Evolutionary conservation across 768 basidiomycete species (phyloP), one percentile per base, ranked within the genome.

Genomic region (Amanita brunnescens): DNA sequence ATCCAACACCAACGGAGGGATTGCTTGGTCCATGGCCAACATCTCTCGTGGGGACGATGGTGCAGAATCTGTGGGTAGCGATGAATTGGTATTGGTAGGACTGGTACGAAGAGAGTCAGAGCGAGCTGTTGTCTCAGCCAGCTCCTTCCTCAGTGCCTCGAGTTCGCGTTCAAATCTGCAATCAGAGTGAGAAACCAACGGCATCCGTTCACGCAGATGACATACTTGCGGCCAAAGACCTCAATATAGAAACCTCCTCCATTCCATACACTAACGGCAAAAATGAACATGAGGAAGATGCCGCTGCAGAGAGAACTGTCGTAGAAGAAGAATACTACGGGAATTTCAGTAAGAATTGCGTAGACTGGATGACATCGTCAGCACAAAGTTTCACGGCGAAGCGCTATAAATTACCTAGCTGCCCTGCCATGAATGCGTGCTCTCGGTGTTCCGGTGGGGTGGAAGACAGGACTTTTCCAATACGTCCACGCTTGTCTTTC

Each of bases 211-310:
- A 37, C 6, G 38, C 12, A 43, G 29, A 50, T 8, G 21, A 78
- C 90, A 58, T 56, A 94, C 93, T 96, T 95, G 69, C 93, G 81
- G 24, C 93, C 93, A 62, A 95, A 96, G 16, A 96, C 93, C 64
- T 96, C 93, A 49, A 96, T 93, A 64, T 96, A 96, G 73, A 85
- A 96, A 1, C 89, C 90, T 20, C 88, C 92, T 8, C 94, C 94
- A 62, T 97, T 98, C 93, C 93, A 98, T 0, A 87, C 91, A 53
- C 87, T 87, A 40, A 92, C 89, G 13, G 78, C 72, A 60, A 97
- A 90, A 39, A 97, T 86, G 56, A 78, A 57, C 34, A 94, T 68
- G 20, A 97, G 67, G 70, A 92, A 96, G 2, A 75, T 65, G 14
- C 77, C 80, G 58, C 89, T 92, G 80, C 85, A 89, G 51, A 76